Percentiles rank a stretch among this genome's conserved stretches.
These are phyloP conservation scores for Solanum acaule DNA, from an alignment of 257 asterid species.

Conservation along the genomic window DNA sequence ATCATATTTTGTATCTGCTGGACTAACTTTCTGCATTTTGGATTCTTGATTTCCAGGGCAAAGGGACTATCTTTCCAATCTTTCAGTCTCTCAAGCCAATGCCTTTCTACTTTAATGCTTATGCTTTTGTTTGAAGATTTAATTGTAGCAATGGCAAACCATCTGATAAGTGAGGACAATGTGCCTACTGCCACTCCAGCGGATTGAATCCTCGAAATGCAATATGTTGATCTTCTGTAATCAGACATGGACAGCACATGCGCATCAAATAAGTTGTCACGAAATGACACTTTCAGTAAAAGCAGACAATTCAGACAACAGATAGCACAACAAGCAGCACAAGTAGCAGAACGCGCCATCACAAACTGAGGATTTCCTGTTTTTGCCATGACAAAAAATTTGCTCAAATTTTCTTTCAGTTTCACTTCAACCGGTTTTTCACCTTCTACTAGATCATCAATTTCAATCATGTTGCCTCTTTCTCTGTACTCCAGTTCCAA, in stretches of 20 bases:
- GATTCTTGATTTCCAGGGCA: background rate
- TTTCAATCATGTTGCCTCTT: background rate
- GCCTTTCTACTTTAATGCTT: background rate
- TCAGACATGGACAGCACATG: background rate
- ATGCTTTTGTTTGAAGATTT: background rate
- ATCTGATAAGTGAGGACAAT: background rate
- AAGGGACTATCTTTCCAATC: constrained; percentile 3
- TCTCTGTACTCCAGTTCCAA: background rate
- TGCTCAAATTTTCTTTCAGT: background rate
- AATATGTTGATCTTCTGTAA: background rate
- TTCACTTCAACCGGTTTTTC: background rate
- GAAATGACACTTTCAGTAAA: background rate
- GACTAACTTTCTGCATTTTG: background rate
- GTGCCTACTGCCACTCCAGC: constrained; percentile 1
- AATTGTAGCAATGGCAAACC: background rate
- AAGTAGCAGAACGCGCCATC: constrained; percentile 1
- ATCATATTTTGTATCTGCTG: background rate
- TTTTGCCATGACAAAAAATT: constrained; percentile 3
- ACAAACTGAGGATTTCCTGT: constrained; percentile 6
- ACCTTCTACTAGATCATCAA: background rate
- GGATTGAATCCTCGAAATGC: background rate
- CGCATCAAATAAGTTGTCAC: background rate
- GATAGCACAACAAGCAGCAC: background rate
- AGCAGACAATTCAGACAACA: background rate
- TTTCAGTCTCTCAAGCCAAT: background rate